Percentiles rank a stretch among this genome's conserved stretches.
These are phyloP conservation scores for Amaranthus tricolor DNA, from an alignment of 179 eudicot genomes.

Conservation along the genomic window DNA sequence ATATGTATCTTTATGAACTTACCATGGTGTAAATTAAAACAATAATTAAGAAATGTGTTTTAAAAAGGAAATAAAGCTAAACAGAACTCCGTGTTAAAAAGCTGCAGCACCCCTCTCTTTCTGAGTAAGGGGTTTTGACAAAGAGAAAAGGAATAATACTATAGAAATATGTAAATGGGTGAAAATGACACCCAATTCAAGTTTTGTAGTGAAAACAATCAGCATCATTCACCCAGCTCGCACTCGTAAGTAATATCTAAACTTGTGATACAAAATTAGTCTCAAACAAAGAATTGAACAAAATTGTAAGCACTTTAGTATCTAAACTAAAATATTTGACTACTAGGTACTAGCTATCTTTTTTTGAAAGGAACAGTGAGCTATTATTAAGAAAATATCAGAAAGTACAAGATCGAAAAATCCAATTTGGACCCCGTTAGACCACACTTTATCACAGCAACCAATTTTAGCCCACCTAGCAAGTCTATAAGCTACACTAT, in stretches of 20 bases:
- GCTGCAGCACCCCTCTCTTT: not conserved
- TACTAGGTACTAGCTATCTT: not conserved
- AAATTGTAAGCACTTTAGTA: not conserved
- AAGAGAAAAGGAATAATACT: not conserved
- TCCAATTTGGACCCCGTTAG: too few species aligned
- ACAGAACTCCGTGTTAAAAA: not conserved
- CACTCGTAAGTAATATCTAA: too few species aligned
- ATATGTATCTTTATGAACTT: not conserved
- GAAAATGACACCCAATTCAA: not conserved
- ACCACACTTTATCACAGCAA: too few species aligned
- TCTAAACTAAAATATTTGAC: not conserved
- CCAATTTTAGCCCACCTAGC: too few species aligned
- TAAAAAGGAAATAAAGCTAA: not conserved
- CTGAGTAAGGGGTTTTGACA: too few species aligned
- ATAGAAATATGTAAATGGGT: not conserved
- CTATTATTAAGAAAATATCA: not conserved
- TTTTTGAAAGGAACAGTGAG: not conserved
- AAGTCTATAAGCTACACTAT: too few species aligned
- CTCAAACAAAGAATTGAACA: not conserved
- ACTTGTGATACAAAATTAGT: not conserved
- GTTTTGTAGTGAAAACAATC: too few species aligned
- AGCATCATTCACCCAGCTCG: not conserved
- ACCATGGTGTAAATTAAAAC: not conserved
- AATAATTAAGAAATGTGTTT: not conserved
- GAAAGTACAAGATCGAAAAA: too few species aligned